Base-by-base conservation (phyloP, 2,329 filamentous ascomycete genomes). In the Nigrograna mackinnonii region DNA sequence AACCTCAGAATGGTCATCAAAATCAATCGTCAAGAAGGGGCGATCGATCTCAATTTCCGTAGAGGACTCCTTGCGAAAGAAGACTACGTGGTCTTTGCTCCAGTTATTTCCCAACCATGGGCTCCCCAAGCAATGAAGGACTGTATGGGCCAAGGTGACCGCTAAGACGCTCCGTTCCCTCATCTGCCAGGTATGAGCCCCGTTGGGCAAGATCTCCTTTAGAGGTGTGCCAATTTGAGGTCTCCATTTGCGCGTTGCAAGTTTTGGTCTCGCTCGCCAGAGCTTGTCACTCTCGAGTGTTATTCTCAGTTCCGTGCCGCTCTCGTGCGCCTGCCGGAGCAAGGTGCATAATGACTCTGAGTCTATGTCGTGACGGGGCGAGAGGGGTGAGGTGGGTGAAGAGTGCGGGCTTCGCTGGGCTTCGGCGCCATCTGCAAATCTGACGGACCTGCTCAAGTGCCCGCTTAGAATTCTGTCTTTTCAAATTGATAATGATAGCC, bases 81-180 rank as follows among this genome's bases (percentile, higher is more conserved):
- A 47, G 17, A 16, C 5, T n/a, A 47, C 31, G 19, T 47, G 41
- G 3, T 47, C 41, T 36, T 47, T 47, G 26, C 21, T 37, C 44
- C 44, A 47, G 9, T 47, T 24, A 12, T 36, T 26, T 18, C 41
- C 17, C 21, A 47, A n/a, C 44, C 44, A 47, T 3, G 41, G 41
- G 20, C 44, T 34, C 12, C 33, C 37, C 7, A 13, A 32, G 20
- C 28, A 44, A 13, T 47, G 41, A 7, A 47, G 26, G 14, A 33
- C 26, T n/a, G 41, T n/a, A 30, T 44, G 41, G 9, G 44, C 41
- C 2, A 47, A 21, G 17, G 41, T 28, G 4, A 44, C 41, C 14
- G 44, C 41, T 12, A 47, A 28, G 9, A n/a, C n/a, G 9, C 24
- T 9, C n/a, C n/a, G 9, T 9, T 28, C 24, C n/a, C 24, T 28